A percentile compares a stretch with the other conserved stretches of the same genome.
These are phyloP conservation scores for Chaetomiaceae sp. DNA, from an alignment of 2,329 filamentous ascomycete genomes.

Conservation along the genomic window DNA sequence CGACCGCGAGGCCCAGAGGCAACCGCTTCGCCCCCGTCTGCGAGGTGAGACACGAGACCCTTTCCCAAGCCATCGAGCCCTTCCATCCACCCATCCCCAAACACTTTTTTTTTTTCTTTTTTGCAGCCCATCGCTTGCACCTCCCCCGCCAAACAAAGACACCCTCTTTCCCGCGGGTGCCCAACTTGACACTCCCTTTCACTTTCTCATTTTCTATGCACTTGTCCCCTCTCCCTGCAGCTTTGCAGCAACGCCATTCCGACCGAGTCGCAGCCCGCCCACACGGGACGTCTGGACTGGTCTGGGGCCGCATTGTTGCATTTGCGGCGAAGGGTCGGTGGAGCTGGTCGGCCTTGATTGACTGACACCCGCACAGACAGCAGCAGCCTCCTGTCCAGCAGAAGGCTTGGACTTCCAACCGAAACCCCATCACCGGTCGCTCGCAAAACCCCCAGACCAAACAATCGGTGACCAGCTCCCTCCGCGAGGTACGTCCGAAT, in stretches of 20 bases:
- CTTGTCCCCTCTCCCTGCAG: neutral
- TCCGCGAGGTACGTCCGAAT: slow-evolving; percentile 32
- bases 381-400: slow-evolving; percentile 30
- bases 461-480: slow-evolving; percentile 25
- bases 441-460: slow-evolving; percentile 27
- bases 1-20: slow-evolving; percentile 24
- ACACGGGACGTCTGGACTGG: no score
- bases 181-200: neutral
- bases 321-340: neutral
- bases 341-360: slow-evolving; percentile 6
- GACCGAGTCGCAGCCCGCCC: neutral
- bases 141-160: slow-evolving; percentile 21
- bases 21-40: slow-evolving; percentile 26
- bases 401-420: slow-evolving; percentile 31
- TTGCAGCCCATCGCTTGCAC: slow-evolving; percentile 7
- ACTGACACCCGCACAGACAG: slow-evolving; percentile 26
- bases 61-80: slow-evolving; percentile 5
- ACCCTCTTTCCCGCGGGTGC: no score
- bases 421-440: slow-evolving; percentile 31
- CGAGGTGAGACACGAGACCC: slow-evolving; percentile 33
- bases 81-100: slow-evolving; percentile 12
- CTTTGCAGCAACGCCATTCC: no score
- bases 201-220: slow-evolving; percentile 10
- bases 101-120: slow-evolving; percentile 21
- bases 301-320: slow-evolving; percentile 2